Conservation (phyloP, 805 yeast species). For the Barnettozyma californica region DNA sequence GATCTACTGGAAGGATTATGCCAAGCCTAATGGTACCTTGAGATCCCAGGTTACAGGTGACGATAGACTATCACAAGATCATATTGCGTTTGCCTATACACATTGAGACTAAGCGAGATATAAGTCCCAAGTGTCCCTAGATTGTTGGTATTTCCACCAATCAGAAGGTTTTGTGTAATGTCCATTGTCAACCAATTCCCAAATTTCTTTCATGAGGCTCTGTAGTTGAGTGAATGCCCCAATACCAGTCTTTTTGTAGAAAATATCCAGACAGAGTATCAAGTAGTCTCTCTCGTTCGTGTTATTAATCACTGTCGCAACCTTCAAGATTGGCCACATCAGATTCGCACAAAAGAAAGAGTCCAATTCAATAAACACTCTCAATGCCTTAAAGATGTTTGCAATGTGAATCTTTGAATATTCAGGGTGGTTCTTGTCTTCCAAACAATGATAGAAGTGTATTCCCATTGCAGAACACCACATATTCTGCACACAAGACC, state of each 20-base stretch:
- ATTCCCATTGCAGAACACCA: conserved; percentile 9
- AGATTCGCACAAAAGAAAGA: conserved; percentile 11
- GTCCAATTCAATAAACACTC: conserved; percentile 1
- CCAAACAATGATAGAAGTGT: conserved; percentile 6
- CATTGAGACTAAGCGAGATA: conserved; percentile 8
- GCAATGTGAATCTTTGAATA: conserved; percentile 3
- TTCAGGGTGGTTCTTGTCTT: conserved; percentile 1
- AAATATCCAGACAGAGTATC: not conserved
- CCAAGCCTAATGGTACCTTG: conserved; percentile 11
- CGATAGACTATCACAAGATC: conserved; percentile 7
- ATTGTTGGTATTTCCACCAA: conserved; percentile 8
- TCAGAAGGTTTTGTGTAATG: conserved; percentile 1
- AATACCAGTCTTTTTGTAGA: conserved; percentile 7
- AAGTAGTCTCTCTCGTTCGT: not conserved
- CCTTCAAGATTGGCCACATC: conserved; percentile 6
- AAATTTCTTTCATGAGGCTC: conserved; percentile 2
- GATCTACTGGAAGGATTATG: conserved; percentile 33
- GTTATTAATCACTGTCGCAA: not conserved
- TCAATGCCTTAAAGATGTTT: conserved; percentile 6
- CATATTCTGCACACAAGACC: conserved; percentile 5
- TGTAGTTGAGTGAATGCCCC: conserved; percentile 6
- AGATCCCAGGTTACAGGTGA: conserved; percentile 11
- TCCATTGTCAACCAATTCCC: conserved; percentile 6
- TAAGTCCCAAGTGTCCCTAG: conserved; percentile 4
- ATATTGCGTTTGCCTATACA: conserved; percentile 6